Evolutionary conservation across 2,329 filamentous ascomycete genomes (phyloP).

Genomic region (Aspergillus aculeatus): DNA sequence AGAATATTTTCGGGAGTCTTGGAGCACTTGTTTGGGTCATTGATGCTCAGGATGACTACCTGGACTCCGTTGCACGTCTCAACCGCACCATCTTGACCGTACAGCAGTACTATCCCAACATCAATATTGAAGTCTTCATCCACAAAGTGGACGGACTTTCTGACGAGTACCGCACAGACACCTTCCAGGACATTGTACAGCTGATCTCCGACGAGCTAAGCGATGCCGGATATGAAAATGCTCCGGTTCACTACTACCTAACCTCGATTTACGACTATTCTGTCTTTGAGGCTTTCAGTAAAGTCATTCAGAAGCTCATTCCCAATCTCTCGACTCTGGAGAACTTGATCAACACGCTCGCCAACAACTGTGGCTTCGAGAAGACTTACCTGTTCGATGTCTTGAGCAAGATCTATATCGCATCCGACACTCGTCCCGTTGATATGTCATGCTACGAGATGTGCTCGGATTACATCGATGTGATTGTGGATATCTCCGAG

Average conservation of each 20-base stretch:
- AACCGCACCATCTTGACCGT: slow-evolving; percentile 88
- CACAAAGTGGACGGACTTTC: slow-evolving; percentile 98
- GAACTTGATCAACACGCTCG: slow-evolving; percentile 88
- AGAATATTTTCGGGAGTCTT: slow-evolving; percentile 90
- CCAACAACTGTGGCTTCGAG: slow-evolving; percentile 90
- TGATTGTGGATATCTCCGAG: slow-evolving; percentile 95
- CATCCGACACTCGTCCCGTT: slow-evolving; percentile 87
- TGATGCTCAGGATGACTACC: slow-evolving; percentile 95
- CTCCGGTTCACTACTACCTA: slow-evolving; percentile 89
- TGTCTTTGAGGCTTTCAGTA: slow-evolving; percentile 97
- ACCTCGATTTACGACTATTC: slow-evolving; percentile 98
- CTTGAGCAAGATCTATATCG: slow-evolving; percentile 97
- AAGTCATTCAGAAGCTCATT: slow-evolving; percentile 96
- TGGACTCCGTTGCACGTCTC: slow-evolving; percentile 82
- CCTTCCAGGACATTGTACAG: slow-evolving; percentile 94
- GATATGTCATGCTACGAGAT: slow-evolving; percentile 98
- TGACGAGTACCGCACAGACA: slow-evolving; percentile 94
- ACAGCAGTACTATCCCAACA: slow-evolving; percentile 82
- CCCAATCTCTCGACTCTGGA: slow-evolving; percentile 90
- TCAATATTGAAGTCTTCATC: slow-evolving; percentile 98
- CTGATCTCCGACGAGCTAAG: slow-evolving; percentile 94
- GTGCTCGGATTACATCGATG: slow-evolving; percentile 97
- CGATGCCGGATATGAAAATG: slow-evolving; percentile 89
- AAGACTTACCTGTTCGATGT: slow-evolving; percentile 99
- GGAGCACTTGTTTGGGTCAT: slow-evolving; percentile 98